A percentile compares a stretch with the other conserved stretches of the same genome.
phyloP scores from a whole-genome alignment of 768 basidiomycete species.

The Russula dissimulans region DNA sequence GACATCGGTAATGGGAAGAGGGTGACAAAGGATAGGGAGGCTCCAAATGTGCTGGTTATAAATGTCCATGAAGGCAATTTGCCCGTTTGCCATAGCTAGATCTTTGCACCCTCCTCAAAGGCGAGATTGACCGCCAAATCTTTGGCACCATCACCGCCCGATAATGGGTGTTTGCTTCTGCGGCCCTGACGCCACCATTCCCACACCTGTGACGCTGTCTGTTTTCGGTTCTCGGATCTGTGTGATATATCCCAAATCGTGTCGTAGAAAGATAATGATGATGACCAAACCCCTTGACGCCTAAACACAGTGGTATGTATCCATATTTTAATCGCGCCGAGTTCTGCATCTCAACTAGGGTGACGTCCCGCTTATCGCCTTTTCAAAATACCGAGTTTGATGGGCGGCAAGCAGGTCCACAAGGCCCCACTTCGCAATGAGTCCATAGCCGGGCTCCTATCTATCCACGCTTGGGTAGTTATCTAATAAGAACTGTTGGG shows the following conservation, averaged over 20 bases:
- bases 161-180: not conserved
- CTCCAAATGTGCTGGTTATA: not conserved
- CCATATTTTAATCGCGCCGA: not conserved
- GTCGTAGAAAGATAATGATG: not conserved
- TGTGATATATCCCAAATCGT: not conserved
- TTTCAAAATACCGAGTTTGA: not conserved
- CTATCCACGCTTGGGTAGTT: not conserved
- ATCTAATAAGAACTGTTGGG: not conserved
- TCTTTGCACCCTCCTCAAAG: not conserved
- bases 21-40: conserved; percentile 21
- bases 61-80: not conserved
- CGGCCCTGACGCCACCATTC: not conserved
- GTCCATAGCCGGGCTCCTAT: not conserved
- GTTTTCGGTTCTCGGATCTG: not conserved
- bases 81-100: not conserved
- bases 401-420: not conserved
- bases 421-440: not conserved
- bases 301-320: not conserved
- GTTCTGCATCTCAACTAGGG: not conserved
- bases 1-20: conserved; percentile 22
- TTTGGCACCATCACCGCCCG: conserved; percentile 10
- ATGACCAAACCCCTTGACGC: not conserved
- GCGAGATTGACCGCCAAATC: not conserved
- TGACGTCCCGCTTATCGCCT: not conserved
- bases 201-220: not conserved